A percentile compares a stretch with the other conserved stretches of the same genome.
phyloP scores from a whole-genome alignment of 2,329 filamentous ascomycete genomes.

The Balansia obtecta region DNA sequence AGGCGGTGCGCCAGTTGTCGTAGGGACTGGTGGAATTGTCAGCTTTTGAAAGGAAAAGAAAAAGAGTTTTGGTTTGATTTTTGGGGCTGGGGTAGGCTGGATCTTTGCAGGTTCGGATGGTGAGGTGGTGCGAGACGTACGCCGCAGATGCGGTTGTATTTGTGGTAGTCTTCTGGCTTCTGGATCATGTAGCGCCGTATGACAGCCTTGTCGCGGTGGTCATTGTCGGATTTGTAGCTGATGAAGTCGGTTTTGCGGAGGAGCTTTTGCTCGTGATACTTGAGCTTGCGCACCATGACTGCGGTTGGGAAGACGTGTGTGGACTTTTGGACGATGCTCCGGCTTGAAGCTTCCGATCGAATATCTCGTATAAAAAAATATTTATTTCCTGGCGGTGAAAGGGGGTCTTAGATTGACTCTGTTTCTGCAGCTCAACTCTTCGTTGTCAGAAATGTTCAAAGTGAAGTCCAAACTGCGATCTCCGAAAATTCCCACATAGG shows the following conservation, averaged over 20 bases:
- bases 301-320: background rate
- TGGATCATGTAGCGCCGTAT: slow-evolving; percentile 83
- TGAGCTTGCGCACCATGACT: slow-evolving; percentile 84
- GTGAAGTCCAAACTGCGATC: background rate
- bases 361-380: background rate
- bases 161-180: slow-evolving; percentile 74
- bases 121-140: slow-evolving; percentile 26
- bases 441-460: background rate
- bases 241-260: slow-evolving; percentile 89
- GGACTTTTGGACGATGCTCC: background rate
- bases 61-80: background rate
- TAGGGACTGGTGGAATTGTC: slow-evolving; percentile 45
- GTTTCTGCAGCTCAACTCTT: background rate
- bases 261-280: slow-evolving; percentile 93
- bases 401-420: background rate
- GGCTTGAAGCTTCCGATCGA: background rate
- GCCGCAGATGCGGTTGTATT: slow-evolving; percentile 55
- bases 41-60: background rate
- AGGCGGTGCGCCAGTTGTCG: slow-evolving; percentile 84
- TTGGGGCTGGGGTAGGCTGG: background rate
- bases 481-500: background rate
- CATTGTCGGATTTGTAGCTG: slow-evolving; percentile 79
- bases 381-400: background rate
- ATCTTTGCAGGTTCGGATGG: background rate
- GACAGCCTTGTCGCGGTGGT: slow-evolving; percentile 71